Evolutionary conservation across 108 stramenopile species (phyloP).

Genomic region (Discostella stelligeroides): DNA sequence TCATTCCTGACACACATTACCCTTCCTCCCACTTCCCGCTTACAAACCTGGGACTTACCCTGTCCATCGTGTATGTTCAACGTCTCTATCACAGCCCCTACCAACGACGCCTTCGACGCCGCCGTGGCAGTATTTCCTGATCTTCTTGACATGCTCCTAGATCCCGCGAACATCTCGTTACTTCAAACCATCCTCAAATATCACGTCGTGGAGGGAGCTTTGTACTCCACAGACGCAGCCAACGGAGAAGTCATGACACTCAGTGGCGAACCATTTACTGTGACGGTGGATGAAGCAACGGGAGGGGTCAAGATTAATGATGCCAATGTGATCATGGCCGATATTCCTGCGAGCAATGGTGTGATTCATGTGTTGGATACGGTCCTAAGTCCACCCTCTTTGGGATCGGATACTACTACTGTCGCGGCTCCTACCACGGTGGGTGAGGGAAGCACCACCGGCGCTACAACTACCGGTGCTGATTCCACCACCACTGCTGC

Average conservation of each 20-base stretch:
- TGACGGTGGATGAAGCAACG: neutral
- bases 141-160: conserved; percentile 23
- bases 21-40: neutral
- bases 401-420: no score
- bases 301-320: conserved; percentile 7
- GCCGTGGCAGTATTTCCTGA: conserved; percentile 39
- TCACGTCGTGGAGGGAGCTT: conserved; percentile 43
- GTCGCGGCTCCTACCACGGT: no score
- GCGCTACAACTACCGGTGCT: neutral
- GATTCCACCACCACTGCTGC: no score
- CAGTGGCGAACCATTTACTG: conserved; percentile 1
- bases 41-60: neutral
- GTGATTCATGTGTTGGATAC: conserved; percentile 47
- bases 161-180: conserved; percentile 13
- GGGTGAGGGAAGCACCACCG: no score
- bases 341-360: conserved; percentile 50
- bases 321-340: conserved; percentile 18
- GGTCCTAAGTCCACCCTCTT: conserved; percentile 42
- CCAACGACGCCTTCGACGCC: conserved; percentile 56
- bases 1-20: neutral
- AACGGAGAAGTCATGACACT: conserved; percentile 10
- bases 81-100: conserved; percentile 60
- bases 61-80: neutral
- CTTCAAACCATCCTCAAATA: conserved; percentile 32
- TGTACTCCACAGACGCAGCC: neutral